phyloP scores from a whole-genome alignment of 1,284 basidiomycete genomes.

The Pulveroboletus sp. region DNA sequence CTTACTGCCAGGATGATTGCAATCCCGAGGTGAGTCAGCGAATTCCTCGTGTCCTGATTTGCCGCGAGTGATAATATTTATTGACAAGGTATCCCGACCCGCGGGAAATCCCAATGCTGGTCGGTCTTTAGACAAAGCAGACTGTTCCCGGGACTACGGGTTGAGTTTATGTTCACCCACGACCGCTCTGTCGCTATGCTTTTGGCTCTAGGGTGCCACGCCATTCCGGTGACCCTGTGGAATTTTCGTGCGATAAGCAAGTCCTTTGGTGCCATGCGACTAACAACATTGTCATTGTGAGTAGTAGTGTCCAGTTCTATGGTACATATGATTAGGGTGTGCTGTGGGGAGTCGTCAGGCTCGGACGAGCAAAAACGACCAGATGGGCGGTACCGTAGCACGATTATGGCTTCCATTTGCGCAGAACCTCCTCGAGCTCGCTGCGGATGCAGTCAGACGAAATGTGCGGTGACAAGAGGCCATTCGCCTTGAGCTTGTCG shows the following conservation, averaged over 20 bases:
- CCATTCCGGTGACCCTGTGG: background rate
- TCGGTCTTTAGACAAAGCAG: no score
- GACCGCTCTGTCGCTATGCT: no score
- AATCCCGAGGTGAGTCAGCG: constrained; percentile 23
- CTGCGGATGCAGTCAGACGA: constrained; percentile 23
- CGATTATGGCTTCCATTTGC: constrained; percentile 25
- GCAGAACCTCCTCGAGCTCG: constrained; percentile 31
- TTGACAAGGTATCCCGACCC: constrained; percentile 11
- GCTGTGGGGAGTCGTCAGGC: constrained; percentile 12
- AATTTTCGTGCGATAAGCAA: background rate
- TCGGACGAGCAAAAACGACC: background rate
- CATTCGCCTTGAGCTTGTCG: constrained; percentile 24
- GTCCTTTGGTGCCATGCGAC: constrained; percentile 1
- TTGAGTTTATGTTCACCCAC: background rate
- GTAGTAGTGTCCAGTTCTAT: background rate
- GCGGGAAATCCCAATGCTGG: constrained; percentile 7
- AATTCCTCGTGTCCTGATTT: background rate
- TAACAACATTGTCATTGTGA: background rate
- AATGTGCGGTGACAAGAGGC: constrained; percentile 20
- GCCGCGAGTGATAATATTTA: background rate
- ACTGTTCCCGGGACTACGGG: background rate
- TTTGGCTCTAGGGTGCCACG: background rate
- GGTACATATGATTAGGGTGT: background rate
- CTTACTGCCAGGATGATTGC: background rate
- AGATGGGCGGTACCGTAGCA: background rate